Evolutionary conservation across 495 filamentous ascomycete species (phyloP), one percentile per base, ranked within the genome.

Genomic region (Lophium mytilinum): DNA sequence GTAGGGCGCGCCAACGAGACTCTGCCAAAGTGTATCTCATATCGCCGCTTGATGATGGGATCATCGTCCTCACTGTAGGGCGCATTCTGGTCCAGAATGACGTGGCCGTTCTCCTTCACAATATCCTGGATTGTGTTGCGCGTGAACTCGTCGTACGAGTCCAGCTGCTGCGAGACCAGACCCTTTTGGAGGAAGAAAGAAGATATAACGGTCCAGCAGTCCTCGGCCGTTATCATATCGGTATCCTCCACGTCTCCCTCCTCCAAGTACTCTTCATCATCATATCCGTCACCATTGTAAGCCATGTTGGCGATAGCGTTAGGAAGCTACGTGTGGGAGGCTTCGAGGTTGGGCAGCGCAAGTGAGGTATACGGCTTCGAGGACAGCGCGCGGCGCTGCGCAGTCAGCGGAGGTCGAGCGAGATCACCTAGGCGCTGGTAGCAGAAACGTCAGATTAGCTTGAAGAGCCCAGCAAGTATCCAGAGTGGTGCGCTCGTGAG

Each of bases 131-230:
- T 91, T 0, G 93, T 96, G 3, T 86, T 88, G 36, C 82, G 80
- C 47, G 92, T 86, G 67, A 99, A 99, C 67, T 96, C 90, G 74
- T 99, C 88, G 76, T 95, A 99, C 2, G 93, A 99, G 69, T 97
- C 91, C 56, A 97, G 80, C 74, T 99, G 93, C 69, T 97, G 94
- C 3, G 94, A 95, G 10, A 97, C 94, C 18, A 99, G 80, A 64
- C 94, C 92, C 73, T 96, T 96, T 45, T 77, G 76, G 57, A 96
- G 89, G 74, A 99, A 97, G 76, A 96, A 97, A 1, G 94, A 85
- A 30, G 86, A 87, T 68, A 99, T 96, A 66, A 97, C 94, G 45
- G 85, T 86, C 93, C 93, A 99, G 74, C 89, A 94, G 70, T 97
- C 93, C 73, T 97, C 93, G 42, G 91, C 88, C 1, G 86, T 87